Evolutionary conservation across 2,329 filamentous ascomycete genomes (phyloP).

Genomic region (Cytospora schulzeri): DNA sequence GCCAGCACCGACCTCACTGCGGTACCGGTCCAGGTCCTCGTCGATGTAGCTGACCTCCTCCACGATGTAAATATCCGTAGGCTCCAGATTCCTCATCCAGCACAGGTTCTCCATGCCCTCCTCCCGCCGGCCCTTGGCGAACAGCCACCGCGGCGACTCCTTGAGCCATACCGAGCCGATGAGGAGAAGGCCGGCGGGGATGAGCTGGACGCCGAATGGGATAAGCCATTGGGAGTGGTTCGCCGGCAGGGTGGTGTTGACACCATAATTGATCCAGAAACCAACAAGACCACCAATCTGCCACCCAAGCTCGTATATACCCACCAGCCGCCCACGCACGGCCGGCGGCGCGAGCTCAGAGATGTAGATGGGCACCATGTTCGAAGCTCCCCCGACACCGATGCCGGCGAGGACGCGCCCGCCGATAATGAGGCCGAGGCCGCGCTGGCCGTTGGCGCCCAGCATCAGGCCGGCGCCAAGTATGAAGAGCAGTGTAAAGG

Average conservation of each 20-base stretch:
- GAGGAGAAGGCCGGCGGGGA: slow-evolving; percentile 65
- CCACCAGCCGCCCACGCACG: slow-evolving; percentile 65
- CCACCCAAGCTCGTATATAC: slow-evolving; percentile 68
- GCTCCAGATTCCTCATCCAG: slow-evolving; percentile 64
- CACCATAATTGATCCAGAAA: slow-evolving; percentile 68
- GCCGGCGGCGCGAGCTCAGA: slow-evolving; percentile 63
- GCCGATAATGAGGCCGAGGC: slow-evolving; percentile 64
- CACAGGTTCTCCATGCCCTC: slow-evolving; percentile 60
- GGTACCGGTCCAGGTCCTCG: slow-evolving; percentile 66
- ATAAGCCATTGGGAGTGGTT: slow-evolving; percentile 63
- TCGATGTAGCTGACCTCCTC: slow-evolving; percentile 75
- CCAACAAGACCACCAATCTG: slow-evolving; percentile 66
- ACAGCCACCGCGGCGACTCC: slow-evolving; percentile 72
- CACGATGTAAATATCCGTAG: slow-evolving; percentile 65
- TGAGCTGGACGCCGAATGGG: slow-evolving; percentile 65
- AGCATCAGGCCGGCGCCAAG: slow-evolving; percentile 74
- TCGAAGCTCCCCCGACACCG: slow-evolving; percentile 64
- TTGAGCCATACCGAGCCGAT: slow-evolving; percentile 61
- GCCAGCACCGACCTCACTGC: slow-evolving; percentile 64
- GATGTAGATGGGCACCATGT: slow-evolving; percentile 66
- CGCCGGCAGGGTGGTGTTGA: slow-evolving; percentile 52
- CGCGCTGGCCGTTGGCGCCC: slow-evolving; percentile 61
- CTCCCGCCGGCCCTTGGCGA: slow-evolving; percentile 61
- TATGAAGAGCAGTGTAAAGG: slow-evolving; percentile 65
- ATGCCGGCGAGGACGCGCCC: slow-evolving; percentile 66